Conservation (phyloP, 2,329 filamentous ascomycete genomes). For the Pestalotiopsis sp. region DNA sequence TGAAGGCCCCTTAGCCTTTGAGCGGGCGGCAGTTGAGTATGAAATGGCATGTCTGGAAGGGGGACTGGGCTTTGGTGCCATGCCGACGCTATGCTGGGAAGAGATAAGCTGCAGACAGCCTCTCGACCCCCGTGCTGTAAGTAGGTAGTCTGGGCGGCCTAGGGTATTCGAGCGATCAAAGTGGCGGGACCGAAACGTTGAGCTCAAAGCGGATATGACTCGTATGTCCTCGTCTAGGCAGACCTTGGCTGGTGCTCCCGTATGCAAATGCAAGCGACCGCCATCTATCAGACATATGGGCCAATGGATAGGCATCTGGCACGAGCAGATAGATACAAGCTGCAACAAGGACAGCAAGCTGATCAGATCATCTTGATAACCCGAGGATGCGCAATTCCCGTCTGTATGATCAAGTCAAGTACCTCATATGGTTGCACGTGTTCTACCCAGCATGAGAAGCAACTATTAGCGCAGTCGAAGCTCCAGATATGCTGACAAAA, state of each 20-base stretch:
- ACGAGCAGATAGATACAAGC: not conserved
- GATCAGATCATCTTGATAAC: no score
- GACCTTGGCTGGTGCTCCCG: not conserved
- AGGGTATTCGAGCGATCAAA: slow-evolving; percentile 11
- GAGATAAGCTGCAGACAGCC: not conserved
- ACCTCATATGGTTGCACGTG: no score
- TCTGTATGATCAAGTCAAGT: no score
- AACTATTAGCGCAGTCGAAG: not conserved
- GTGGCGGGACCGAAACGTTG: slow-evolving; percentile 3
- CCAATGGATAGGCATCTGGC: not conserved
- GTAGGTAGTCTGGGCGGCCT: not conserved
- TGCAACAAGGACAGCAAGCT: not conserved
- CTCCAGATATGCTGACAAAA: not conserved
- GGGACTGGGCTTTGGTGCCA: not conserved
- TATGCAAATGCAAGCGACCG: not conserved
- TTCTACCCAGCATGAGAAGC: not conserved
- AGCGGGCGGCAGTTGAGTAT: slow-evolving; percentile 7
- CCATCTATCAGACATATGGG: not conserved
- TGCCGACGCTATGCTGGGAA: not conserved
- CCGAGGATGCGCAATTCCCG: no score
- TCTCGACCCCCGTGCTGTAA: not conserved
- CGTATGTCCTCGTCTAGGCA: not conserved
- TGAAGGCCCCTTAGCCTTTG: not conserved
- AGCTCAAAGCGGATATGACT: slow-evolving; percentile 1
- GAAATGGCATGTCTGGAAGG: not conserved